Base-by-base conservation (phyloP, 345 rosid genomes). In the Lepidium sativum region DNA sequence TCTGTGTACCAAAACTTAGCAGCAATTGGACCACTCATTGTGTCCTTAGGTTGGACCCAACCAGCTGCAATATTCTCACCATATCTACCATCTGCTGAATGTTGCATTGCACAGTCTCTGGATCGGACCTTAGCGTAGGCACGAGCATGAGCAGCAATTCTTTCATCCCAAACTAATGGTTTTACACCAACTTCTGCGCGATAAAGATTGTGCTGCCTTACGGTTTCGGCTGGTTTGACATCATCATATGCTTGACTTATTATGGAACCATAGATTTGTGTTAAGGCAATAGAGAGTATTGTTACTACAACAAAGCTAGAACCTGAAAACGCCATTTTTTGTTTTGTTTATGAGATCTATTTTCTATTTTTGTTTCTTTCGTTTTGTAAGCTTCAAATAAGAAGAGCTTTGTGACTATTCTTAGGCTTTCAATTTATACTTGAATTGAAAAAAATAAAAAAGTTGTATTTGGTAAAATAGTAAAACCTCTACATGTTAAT, bases 61-160 rank as follows among this genome's bases (percentile, higher is more conserved):
- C 84, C 71, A 47, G 69, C 7, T 9, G 79, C 83, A n/a, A 80
- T 65, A 72, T 83, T 83, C 77, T 81, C 83, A 1, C 83, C 85
- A 20, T 72, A 79, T 2, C 67, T 65, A 11, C 81, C 84, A 0
- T 52, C 33, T 3, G 54, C 48, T 1, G 84, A 82, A 54, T 82
- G 80, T 23, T 47, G 37, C 15, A 78, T 68, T 0, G 41, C 39
- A 60, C 84, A 83, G 45, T 76, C 79, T 7, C 42, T n/a, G 6
- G 14, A 41, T 4, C 67, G 71, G 17, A 44, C 13, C 8, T 38
- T 52, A 0, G 81, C 80, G 14, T 82, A 82, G 20, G 14, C 45
- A 8, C 21, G 78, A 1, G 84, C 84, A 13, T 57, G 70, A 25
- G 73, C 70, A 0, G 81, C 84, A 6, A 83, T 23, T 1, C 3